These are phyloP conservation scores for Tuber indicum DNA, from an alignment of 495 filamentous ascomycete genomes.

Conservation along the genomic window DNA sequence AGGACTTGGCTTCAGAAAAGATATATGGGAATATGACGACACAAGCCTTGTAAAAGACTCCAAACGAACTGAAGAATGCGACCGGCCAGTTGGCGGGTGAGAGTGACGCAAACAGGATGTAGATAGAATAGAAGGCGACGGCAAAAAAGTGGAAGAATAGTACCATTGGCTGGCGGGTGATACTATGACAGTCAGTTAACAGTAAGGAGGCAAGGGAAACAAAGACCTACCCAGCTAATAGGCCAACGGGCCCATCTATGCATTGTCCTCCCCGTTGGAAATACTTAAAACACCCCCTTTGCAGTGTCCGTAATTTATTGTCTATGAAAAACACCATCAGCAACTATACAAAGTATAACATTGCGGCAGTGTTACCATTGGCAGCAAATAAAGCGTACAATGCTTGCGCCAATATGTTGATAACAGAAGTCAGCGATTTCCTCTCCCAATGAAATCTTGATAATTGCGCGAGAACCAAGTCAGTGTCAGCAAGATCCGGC, in stretches of 20 bases:
- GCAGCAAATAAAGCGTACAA: slow-evolving; percentile 88
- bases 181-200: slow-evolving; percentile 18
- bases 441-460: slow-evolving; percentile 75
- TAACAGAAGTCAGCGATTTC: slow-evolving; percentile 70
- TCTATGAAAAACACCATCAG: slow-evolving; percentile 46
- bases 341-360: background rate
- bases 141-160: slow-evolving; percentile 91
- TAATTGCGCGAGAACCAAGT: slow-evolving; percentile 61
- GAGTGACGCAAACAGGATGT: slow-evolving; percentile 55
- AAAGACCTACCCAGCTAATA: slow-evolving; percentile 59
- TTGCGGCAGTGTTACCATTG: slow-evolving; percentile 48
- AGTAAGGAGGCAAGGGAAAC: background rate
- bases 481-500: slow-evolving; percentile 62
- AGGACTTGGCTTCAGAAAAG: slow-evolving; percentile 50
- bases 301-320: slow-evolving; percentile 65
- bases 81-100: slow-evolving; percentile 56
- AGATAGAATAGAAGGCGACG: slow-evolving; percentile 83
- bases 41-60: slow-evolving; percentile 80
- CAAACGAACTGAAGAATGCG: slow-evolving; percentile 54
- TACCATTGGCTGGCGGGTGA: slow-evolving; percentile 68
- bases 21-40: slow-evolving; percentile 84
- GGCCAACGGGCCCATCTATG: slow-evolving; percentile 67
- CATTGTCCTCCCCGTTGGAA: slow-evolving; percentile 70
- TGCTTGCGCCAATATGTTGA: slow-evolving; percentile 93
- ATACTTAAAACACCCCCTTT: slow-evolving; percentile 88